A percentile compares a stretch with the other conserved stretches of the same genome.
These are phyloP conservation scores for Russula emetica DNA, from an alignment of 768 basidiomycete genomes.

Conservation along the genomic window DNA sequence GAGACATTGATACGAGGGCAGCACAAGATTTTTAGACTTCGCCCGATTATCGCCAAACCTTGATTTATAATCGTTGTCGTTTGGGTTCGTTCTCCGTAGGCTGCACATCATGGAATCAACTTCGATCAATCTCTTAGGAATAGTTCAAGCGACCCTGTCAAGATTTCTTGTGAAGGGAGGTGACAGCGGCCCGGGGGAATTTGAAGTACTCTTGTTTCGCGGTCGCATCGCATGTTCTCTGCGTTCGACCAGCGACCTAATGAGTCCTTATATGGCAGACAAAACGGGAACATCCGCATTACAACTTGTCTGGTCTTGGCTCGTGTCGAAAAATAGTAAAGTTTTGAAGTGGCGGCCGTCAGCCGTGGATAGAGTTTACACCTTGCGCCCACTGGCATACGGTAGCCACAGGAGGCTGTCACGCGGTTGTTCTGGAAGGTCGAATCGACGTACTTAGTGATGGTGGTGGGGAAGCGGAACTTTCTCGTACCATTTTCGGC, in stretches of 20 bases:
- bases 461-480: conserved; percentile 28
- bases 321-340: conserved; percentile 32
- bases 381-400: neutral
- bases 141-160: no score
- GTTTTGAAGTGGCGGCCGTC: conserved; percentile 46
- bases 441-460: no score
- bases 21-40: no score
- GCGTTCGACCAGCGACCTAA: neutral
- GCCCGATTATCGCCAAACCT: no score
- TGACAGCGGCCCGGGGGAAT: neutral
- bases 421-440: conserved; percentile 41
- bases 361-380: conserved; percentile 45
- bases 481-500: conserved; percentile 45
- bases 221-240: neutral
- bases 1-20: no score
- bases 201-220: neutral
- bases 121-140: no score
- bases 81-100: no score
- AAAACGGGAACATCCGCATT: no score
- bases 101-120: no score
- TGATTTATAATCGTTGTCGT: no score
- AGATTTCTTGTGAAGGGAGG: neutral
- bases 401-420: conserved; percentile 45
- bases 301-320: no score
- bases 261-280: no score